Base-by-base conservation (phyloP, 2,329 filamentous ascomycete species). In the Ophiostoma ips region DNA sequence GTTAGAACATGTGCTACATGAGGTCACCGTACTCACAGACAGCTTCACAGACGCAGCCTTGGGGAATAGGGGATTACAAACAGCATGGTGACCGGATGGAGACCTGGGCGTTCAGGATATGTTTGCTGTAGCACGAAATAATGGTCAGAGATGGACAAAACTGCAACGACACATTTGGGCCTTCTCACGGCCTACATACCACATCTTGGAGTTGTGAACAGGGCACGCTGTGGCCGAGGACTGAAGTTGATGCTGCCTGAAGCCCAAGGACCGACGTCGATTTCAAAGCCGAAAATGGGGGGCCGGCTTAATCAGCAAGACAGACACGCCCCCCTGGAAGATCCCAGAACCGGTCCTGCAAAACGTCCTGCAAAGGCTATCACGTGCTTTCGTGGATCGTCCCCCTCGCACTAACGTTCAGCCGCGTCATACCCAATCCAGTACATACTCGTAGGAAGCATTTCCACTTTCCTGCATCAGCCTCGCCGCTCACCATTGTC, bases 41-140 rank as follows among this genome's bases (percentile, higher is more conserved):
- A n/a, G n/a, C n/a, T n/a, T 28, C 24, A 28, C 4, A 28, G 24
- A 28, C 4, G 5, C 24, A 8, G 24, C 24, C 24, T 8, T 5
- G 8, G 24, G 24, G 24, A 8, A 8, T 5, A 28, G 24, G 24
- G 24, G 24, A 8, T 28, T 28, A 56, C 81, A 60, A 77, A 90
- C 92, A 98, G 75, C 92, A 98, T 55, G 89, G 86, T 51, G 89
- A 92, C 60, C 92, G 86, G 69, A 98, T 94, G 52, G 90, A 74
- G 62, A 98, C 92, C 70, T 98, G 92, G 55, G 90, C 92, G 73
- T 98, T 98, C 66, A 98, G 81, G 62, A 98, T 75, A 72, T 98
- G 92, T 76, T 96, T 96, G 75, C 92, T 95, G 38, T 4, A 13
- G 24, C 24, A 28, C 4, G 24, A 8, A 8, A 28, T 8, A 8